Percentiles rank a stretch among this genome's conserved stretches.
Evolutionary conservation across 2,329 filamentous ascomycete genomes (phyloP).

Genomic region (Exophiala spinifera): DNA sequence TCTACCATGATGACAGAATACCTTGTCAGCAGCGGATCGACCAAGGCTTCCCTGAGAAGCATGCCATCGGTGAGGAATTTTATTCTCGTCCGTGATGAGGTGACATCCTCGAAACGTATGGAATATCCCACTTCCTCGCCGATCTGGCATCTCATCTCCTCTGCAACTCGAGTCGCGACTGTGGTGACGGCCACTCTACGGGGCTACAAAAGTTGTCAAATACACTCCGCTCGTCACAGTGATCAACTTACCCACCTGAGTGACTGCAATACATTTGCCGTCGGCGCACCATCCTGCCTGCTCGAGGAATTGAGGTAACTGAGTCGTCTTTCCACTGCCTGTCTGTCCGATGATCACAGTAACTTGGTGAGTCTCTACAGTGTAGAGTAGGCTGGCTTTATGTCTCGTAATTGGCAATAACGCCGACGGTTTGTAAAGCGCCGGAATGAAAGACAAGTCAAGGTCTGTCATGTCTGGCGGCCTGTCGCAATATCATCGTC

Average conservation of each 20-base stretch:
- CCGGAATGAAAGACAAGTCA: slow-evolving; percentile 59
- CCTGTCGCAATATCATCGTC: background rate
- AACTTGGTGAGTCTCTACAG: slow-evolving; percentile 78
- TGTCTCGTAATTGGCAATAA: slow-evolving; percentile 86
- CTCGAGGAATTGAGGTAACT: slow-evolving; percentile 88
- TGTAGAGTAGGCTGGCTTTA: slow-evolving; percentile 73
- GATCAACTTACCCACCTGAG: slow-evolving; percentile 66
- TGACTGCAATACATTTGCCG: slow-evolving; percentile 80
- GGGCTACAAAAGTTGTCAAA: slow-evolving; percentile 55
- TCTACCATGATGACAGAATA: slow-evolving; percentile 98
- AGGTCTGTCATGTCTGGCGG: slow-evolving; percentile 16
- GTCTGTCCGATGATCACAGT: slow-evolving; percentile 92
- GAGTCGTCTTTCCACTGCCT: slow-evolving; percentile 92
- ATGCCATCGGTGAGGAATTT: slow-evolving; percentile 96
- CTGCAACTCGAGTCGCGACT: slow-evolving; percentile 81
- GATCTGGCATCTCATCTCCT: slow-evolving; percentile 80
- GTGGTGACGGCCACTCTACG: slow-evolving; percentile 87
- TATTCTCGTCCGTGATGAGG: slow-evolving; percentile 78
- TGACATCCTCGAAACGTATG: slow-evolving; percentile 87
- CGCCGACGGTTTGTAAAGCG: slow-evolving; percentile 78
- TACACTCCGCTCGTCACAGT: slow-evolving; percentile 8
- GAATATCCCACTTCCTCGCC: slow-evolving; percentile 93
- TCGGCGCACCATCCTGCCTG: slow-evolving; percentile 83
- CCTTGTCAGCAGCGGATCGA: slow-evolving; percentile 83
- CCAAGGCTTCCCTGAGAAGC: slow-evolving; percentile 83